A percentile compares a stretch with the other conserved stretches of the same genome.
These are phyloP conservation scores for Globisporangium alternatum DNA, from an alignment of 352 stramenopile genomes.

Conservation along the genomic window DNA sequence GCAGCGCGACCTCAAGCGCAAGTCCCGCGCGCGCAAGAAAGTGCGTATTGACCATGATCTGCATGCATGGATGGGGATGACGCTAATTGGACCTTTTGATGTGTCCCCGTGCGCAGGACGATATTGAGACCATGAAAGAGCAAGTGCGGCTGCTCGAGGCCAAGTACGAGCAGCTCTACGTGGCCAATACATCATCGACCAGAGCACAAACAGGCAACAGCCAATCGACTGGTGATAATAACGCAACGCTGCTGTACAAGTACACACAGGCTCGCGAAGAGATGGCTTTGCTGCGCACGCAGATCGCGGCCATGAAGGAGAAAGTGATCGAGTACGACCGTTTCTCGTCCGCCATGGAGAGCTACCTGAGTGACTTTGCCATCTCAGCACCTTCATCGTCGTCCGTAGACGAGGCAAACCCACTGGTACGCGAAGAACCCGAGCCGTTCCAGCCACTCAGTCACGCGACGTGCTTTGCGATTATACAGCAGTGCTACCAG, in stretches of 20 bases:
- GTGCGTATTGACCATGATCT: neutral
- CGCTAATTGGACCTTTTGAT: neutral
- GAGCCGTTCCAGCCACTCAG: slow-evolving; percentile 23
- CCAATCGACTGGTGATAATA: slow-evolving; percentile 1
- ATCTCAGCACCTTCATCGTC: neutral
- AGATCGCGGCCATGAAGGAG: slow-evolving; percentile 37
- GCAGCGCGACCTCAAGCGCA: slow-evolving; percentile 21
- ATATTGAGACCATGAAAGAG: slow-evolving; percentile 42
- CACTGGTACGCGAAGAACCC: slow-evolving; percentile 4
- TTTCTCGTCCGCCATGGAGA: slow-evolving; percentile 38
- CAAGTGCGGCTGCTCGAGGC: slow-evolving; percentile 32
- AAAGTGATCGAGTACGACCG: slow-evolving; percentile 33
- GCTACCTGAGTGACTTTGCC: slow-evolving; percentile 31
- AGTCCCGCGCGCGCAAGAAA: slow-evolving; percentile 19
- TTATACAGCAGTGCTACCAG: slow-evolving; percentile 51
- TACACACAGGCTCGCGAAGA: slow-evolving; percentile 33
- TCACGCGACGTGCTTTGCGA: slow-evolving; percentile 31
- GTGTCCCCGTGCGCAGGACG: slow-evolving; percentile 19
- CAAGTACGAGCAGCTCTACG: slow-evolving; percentile 27
- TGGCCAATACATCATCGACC: slow-evolving; percentile 17
- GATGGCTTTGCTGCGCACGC: slow-evolving; percentile 26
- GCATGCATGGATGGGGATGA: neutral
- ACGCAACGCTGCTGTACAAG: slow-evolving; percentile 19
- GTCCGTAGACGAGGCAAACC: neutral
- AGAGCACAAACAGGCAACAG: slow-evolving; percentile 9